Evolutionary conservation across 2,329 filamentous ascomycete genomes (phyloP).

Genomic region (Clarireedia hainanense): DNA sequence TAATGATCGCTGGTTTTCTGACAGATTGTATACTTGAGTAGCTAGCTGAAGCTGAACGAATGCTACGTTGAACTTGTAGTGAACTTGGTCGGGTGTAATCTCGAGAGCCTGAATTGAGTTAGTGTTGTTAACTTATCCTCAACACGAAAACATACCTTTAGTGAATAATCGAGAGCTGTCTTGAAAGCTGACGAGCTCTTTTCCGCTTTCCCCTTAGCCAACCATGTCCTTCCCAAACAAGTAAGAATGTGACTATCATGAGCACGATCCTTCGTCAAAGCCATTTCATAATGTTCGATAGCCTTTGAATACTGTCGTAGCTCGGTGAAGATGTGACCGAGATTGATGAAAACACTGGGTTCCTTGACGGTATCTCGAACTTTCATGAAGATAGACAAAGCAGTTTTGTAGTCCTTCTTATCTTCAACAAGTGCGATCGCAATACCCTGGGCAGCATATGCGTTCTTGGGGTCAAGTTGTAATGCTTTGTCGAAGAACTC

Average conservation of each 20-base stretch:
- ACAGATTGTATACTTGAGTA: slow-evolving; percentile 65
- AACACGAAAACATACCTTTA: slow-evolving; percentile 42
- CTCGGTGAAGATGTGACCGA: slow-evolving; percentile 89
- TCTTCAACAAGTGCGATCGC: slow-evolving; percentile 93
- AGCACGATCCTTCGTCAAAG: slow-evolving; percentile 53
- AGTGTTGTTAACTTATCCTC: slow-evolving; percentile 12
- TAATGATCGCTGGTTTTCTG: slow-evolving; percentile 69
- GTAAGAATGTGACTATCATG: slow-evolving; percentile 59
- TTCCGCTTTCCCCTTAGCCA: slow-evolving; percentile 58
- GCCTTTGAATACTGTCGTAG: slow-evolving; percentile 83
- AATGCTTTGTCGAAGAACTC: slow-evolving; percentile 98
- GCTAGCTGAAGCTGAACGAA: slow-evolving; percentile 96
- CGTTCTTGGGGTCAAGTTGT: slow-evolving; percentile 89
- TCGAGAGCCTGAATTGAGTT: slow-evolving; percentile 55
- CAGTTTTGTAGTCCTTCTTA: slow-evolving; percentile 77
- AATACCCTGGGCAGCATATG: slow-evolving; percentile 91
- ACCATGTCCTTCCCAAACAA: slow-evolving; percentile 65
- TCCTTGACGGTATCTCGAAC: slow-evolving; percentile 87
- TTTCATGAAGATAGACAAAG: slow-evolving; percentile 82
- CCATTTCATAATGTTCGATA: slow-evolving; percentile 88
- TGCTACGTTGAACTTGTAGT: slow-evolving; percentile 95
- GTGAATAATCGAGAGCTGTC: slow-evolving; percentile 53
- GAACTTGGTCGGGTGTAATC: slow-evolving; percentile 72
- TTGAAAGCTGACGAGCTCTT: slow-evolving; percentile 54
- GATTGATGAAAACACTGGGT: slow-evolving; percentile 80